These are phyloP conservation scores for Hexamita inflata DNA, from an alignment of 208 protist genomes.

Conservation along the genomic window DNA sequence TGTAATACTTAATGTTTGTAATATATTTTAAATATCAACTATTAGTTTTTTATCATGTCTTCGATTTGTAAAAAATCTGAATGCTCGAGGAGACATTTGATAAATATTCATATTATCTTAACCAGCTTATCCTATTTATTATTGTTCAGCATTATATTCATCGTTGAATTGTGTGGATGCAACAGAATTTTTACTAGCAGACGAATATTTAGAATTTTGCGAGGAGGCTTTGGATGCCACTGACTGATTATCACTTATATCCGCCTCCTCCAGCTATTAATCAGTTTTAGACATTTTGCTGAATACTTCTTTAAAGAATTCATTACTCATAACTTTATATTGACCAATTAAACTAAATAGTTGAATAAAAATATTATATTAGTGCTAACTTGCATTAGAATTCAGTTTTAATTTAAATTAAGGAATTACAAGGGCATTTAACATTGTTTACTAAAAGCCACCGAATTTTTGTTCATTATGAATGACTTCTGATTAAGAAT, in stretches of 20 bases:
- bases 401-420: background rate
- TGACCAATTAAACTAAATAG: background rate
- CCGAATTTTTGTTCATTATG: background rate
- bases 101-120: background rate
- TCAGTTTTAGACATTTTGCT: background rate
- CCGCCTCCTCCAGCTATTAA: background rate
- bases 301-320: background rate
- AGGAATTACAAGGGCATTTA: background rate
- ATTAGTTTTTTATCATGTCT: background rate
- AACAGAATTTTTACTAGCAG: background rate
- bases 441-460: background rate
- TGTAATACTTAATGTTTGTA: background rate
- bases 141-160: background rate
- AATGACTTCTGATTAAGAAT: background rate
- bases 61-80: background rate
- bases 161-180: background rate
- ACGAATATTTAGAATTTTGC: background rate
- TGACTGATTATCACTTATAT: background rate
- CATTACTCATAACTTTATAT: background rate
- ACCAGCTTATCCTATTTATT: background rate
- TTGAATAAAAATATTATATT: background rate
- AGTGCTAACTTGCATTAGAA: background rate
- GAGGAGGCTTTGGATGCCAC: background rate
- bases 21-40: background rate
- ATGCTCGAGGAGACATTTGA: background rate